Evolutionary conservation across 2,329 filamentous ascomycete species (phyloP).

Genomic region (Fonsecaea monophora): DNA sequence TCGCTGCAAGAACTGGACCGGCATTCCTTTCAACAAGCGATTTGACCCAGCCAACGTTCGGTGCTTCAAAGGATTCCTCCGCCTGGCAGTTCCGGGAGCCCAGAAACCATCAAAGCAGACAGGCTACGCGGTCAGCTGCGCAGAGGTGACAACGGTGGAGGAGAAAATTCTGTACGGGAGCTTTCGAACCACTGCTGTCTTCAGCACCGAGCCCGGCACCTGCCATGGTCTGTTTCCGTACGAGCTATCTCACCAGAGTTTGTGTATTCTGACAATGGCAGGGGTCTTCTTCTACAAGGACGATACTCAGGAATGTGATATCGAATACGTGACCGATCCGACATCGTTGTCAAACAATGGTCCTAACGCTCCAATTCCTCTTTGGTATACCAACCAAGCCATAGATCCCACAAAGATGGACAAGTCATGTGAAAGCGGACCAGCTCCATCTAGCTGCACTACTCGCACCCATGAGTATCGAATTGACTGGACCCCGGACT

Average conservation of each 20-base stretch:
- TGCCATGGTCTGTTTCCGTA: slow-evolving; percentile 33
- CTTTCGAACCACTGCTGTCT: slow-evolving; percentile 37
- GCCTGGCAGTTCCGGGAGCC: slow-evolving; percentile 34
- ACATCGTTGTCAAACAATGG: slow-evolving; percentile 35
- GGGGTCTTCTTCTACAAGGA: slow-evolving; percentile 38
- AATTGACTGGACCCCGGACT: slow-evolving; percentile 37
- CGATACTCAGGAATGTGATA: slow-evolving; percentile 38
- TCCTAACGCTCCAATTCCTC: slow-evolving; percentile 26
- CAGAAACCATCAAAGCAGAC: slow-evolving; percentile 22
- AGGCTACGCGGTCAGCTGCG: slow-evolving; percentile 31
- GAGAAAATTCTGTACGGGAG: slow-evolving; percentile 38
- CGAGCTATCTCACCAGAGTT: neutral
- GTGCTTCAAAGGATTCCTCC: slow-evolving; percentile 28
- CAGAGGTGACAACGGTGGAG: slow-evolving; percentile 33
- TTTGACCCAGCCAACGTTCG: slow-evolving; percentile 36
- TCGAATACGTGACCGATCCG: slow-evolving; percentile 39
- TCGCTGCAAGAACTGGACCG: slow-evolving; percentile 6
- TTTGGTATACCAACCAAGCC: slow-evolving; percentile 38
- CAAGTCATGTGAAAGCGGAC: slow-evolving; percentile 28
- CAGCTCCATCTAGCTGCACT: slow-evolving; percentile 33
- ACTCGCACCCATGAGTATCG: slow-evolving; percentile 37
- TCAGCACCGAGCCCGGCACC: slow-evolving; percentile 37
- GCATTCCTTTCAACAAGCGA: slow-evolving; percentile 31
- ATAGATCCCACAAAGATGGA: slow-evolving; percentile 21
- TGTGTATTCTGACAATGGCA: slow-evolving; percentile 16